Evolutionary conservation across 768 basidiomycete species (phyloP).

Genomic region (Hortiboletus flavorubellus): DNA sequence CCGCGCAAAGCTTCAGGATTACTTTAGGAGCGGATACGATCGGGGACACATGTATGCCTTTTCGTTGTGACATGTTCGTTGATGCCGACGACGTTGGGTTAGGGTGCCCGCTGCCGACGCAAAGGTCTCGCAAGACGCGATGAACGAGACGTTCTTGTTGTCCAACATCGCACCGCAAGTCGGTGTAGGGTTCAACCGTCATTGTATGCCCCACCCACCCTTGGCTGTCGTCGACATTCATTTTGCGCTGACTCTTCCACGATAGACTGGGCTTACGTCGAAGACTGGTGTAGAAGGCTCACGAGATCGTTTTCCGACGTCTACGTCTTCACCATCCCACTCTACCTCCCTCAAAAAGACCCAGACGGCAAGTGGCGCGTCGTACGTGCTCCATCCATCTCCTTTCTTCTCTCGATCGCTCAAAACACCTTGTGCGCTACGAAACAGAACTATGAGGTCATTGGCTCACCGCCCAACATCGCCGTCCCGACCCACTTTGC

Average conservation of each 20-base stretch:
- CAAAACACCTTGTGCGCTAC: not conserved
- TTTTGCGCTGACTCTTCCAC: not conserved
- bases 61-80: not conserved
- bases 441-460: constrained; percentile 84
- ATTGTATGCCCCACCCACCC: constrained; percentile 53
- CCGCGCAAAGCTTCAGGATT: constrained; percentile 82
- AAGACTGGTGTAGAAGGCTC: constrained; percentile 91
- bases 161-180: constrained; percentile 99
- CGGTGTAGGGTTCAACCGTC: constrained; percentile 94
- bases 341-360: constrained; percentile 88
- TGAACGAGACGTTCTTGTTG: constrained; percentile 94
- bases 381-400: constrained; percentile 46
- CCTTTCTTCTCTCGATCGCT: not conserved
- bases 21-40: constrained; percentile 92
- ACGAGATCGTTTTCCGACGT: constrained; percentile 90
- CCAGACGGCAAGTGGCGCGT: constrained; percentile 94
- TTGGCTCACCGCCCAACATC: constrained; percentile 86
- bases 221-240: not conserved
- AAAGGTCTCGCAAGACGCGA: constrained; percentile 85
- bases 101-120: constrained; percentile 98
- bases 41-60: constrained; percentile 87
- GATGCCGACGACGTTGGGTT: not conserved
- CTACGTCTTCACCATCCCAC: constrained; percentile 94
- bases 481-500: constrained; percentile 98
- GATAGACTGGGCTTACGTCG: constrained; percentile 93